Percentiles rank a stretch among this genome's conserved stretches.
Conservation (phyloP, 148 eudicot genomes). For the Silene uniflora region DNA sequence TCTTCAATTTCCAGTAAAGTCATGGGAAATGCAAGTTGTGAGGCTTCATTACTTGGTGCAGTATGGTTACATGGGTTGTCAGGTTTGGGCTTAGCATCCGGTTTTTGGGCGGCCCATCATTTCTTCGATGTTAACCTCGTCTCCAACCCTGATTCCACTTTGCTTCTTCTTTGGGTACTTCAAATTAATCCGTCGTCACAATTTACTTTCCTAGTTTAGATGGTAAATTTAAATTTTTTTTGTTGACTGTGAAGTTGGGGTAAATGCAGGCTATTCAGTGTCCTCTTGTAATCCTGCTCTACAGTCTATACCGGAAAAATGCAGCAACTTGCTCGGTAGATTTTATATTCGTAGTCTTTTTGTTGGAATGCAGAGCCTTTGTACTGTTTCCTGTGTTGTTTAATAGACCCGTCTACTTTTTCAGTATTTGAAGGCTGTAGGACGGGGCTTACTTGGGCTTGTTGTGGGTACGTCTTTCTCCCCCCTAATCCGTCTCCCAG, state of each 20-base stretch:
- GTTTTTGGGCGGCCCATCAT: conserved; percentile 38
- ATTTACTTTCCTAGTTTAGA: neutral
- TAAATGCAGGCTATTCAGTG: conserved; percentile 50
- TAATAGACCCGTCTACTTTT: conserved; percentile 14
- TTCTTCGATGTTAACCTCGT: conserved; percentile 43
- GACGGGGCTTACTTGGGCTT: conserved; percentile 63
- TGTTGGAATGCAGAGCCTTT: neutral
- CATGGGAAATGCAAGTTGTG: neutral
- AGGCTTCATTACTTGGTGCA: conserved; percentile 29
- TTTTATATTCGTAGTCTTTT: neutral
- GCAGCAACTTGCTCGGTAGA: conserved; percentile 61
- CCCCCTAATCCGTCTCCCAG: neutral
- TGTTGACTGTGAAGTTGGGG: neutral
- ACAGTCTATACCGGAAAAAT: conserved; percentile 46
- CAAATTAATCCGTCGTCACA: neutral
- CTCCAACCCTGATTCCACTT: conserved; percentile 42
- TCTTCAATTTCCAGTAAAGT: neutral
- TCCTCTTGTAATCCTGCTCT: conserved; percentile 49
- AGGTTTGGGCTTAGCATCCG: conserved; percentile 51
- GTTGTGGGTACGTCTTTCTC: conserved; percentile 47
- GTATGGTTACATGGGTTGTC: conserved; percentile 46
- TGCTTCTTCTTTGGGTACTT: conserved; percentile 55
- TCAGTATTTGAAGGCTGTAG: conserved; percentile 79
- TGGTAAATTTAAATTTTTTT: too few species aligned
- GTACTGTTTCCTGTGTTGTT: neutral